phyloP scores from a whole-genome alignment of 768 basidiomycete genomes.

The Lactifluus rugatus region DNA sequence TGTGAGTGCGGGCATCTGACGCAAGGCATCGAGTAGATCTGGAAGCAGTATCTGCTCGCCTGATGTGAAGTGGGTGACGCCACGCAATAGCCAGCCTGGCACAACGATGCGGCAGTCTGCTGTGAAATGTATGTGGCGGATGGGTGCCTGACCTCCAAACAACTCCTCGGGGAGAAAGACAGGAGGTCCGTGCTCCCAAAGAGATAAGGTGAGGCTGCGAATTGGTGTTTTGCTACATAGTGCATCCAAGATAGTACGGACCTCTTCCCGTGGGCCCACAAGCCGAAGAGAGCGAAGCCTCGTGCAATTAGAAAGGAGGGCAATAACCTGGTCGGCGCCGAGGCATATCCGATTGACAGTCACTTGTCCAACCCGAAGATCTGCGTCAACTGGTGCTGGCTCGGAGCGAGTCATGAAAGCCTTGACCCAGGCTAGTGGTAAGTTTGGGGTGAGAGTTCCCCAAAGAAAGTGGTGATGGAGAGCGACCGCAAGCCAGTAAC shows the following conservation, averaged over 20 bases:
- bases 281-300: conserved; percentile 7
- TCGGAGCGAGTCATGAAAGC: conserved; percentile 5
- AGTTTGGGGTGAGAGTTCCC: conserved; percentile 5
- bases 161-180: conserved; percentile 1
- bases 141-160: conserved; percentile 9
- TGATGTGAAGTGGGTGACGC: conserved; percentile 12
- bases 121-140: conserved; percentile 5
- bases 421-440: conserved; percentile 6
- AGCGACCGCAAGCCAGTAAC: conserved; percentile 9
- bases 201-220: conserved; percentile 3
- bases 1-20: conserved; percentile 6
- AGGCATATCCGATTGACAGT: neutral
- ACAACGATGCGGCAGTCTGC: conserved; percentile 1
- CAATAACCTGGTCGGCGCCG: conserved; percentile 2
- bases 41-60: conserved; percentile 5
- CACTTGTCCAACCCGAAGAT: conserved; percentile 6
- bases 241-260: conserved; percentile 1
- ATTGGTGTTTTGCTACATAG: neutral
- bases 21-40: conserved; percentile 1
- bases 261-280: conserved; percentile 1
- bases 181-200: conserved; percentile 6
- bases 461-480: conserved; percentile 11
- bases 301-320: conserved; percentile 6
- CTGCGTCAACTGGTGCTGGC: conserved; percentile 4
- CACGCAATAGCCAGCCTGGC: conserved; percentile 6